Evolutionary conservation across 1,139 yeast genomes (phyloP), one percentile per base, ranked within the genome.

Genomic region (Yamadazyma atlantica): DNA sequence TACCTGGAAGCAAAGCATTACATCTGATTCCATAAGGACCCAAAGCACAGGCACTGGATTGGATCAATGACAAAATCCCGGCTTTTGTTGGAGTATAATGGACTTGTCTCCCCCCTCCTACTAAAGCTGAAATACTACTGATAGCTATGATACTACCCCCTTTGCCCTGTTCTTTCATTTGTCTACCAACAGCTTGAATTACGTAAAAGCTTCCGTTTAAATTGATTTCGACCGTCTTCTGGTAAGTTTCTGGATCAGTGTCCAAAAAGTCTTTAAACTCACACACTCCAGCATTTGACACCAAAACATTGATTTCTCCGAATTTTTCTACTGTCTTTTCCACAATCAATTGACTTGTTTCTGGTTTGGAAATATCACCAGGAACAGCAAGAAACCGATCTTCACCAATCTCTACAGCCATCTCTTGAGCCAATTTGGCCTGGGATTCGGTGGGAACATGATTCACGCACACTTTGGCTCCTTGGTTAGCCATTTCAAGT

Each of bases 41-140:
- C 24, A 69, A 54, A 1, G 73, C 71, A 36, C 64, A 62, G 2
- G 75, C 75, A 21, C 63, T 59, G 4, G 72, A 62, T 44, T 69
- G 74, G 59, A 67, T 69, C 42, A 70, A 51, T 9, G 73, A 66
- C 35, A 68, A 51, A 28, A 69, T 59, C n/a, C 73, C 76, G 3
- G 73, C 75, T 43, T 70, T 70, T 6, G 76, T 66, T n/a, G 75
- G 72, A 8, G 73, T 66, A 46, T 69, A 70, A 44, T 68, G 74
- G 3, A 68, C 62, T 41, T 69, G 72, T 29, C 44, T 43, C 5
- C 60, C 67, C 14, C 69, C 69, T 7, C 69, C 70, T 4, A 65
- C 70, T 11, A 64, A 48, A 0, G 75, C 75, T 35, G 71, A 62
- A 43, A 70, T 67, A 37, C 62, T 59, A 39, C 61, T 62, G 39